Conservation (phyloP, 2,329 filamentous ascomycete species). For the Talaromyces sp. region DNA sequence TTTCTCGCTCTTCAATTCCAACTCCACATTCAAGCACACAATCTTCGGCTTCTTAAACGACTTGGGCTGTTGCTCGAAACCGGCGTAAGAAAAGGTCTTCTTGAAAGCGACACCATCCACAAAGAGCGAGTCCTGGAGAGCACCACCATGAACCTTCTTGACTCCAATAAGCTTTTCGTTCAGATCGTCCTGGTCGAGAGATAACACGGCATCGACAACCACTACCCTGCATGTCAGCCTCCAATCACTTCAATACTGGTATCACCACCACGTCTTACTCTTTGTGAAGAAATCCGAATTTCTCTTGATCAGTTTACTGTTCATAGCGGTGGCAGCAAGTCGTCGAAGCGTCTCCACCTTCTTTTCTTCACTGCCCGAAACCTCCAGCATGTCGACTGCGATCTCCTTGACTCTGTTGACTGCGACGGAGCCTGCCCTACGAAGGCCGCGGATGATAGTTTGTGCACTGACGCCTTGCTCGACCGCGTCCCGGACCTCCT, state of each 20-base stretch:
- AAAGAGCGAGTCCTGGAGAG: conserved; percentile 91
- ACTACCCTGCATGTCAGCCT: conserved; percentile 48
- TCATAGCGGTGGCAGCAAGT: conserved; percentile 94
- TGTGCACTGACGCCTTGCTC: conserved; percentile 96
- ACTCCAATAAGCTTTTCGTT: conserved; percentile 97
- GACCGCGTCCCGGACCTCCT: conserved; percentile 92
- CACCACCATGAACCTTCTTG: conserved; percentile 97
- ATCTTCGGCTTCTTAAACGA: conserved; percentile 91
- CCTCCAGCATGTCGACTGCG: conserved; percentile 61
- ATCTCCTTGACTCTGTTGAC: conserved; percentile 99
- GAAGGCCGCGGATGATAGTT: conserved; percentile 92
- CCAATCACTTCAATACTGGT: conserved; percentile 7
- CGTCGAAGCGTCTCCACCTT: conserved; percentile 83
- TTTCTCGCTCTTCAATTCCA: conserved; percentile 98
- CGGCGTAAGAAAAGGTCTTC: conserved; percentile 98
- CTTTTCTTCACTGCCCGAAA: conserved; percentile 74
- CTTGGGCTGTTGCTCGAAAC: conserved; percentile 99
- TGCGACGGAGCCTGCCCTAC: conserved; percentile 80
- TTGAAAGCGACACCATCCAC: conserved; percentile 98
- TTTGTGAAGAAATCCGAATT: conserved; percentile 97
- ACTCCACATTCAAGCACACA: conserved; percentile 93
- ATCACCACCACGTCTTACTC: conserved; percentile 55
- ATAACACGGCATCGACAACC: conserved; percentile 95
- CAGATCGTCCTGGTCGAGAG: conserved; percentile 91
- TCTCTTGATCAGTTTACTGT: conserved; percentile 97